Evolutionary conservation across 768 basidiomycete species (phyloP).

Genomic region (Xerocomellus chrysenteron): DNA sequence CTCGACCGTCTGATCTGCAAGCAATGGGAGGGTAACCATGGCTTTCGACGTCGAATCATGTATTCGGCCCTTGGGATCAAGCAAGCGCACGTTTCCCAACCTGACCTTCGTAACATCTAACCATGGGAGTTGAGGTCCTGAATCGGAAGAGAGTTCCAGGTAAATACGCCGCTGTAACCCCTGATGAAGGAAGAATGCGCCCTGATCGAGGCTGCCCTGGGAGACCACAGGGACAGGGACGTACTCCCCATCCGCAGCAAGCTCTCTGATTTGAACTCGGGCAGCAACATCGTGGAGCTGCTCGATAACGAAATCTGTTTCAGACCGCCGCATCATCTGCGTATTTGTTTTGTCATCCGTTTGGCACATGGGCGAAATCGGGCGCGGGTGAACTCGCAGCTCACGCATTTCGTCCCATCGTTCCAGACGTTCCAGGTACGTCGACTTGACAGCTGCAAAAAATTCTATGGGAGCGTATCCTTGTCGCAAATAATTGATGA

Average conservation of each 20-base stretch:
- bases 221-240: conserved; percentile 80
- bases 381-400: conserved; percentile 48
- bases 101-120: conserved; percentile 71
- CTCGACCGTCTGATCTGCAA: conserved; percentile 68
- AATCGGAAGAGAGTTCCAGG: conserved; percentile 79
- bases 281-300: conserved; percentile 91
- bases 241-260: conserved; percentile 83
- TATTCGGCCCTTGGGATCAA: conserved; percentile 79
- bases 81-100: conserved; percentile 79
- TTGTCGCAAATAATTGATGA: conserved; percentile 66
- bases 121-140: conserved; percentile 90
- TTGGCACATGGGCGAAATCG: conserved; percentile 31
- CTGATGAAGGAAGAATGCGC: conserved; percentile 87
- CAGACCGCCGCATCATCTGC: conserved; percentile 87
- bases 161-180: conserved; percentile 85
- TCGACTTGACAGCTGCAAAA: conserved; percentile 78
- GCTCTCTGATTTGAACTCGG: conserved; percentile 83
- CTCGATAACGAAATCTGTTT: conserved; percentile 86
- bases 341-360: conserved; percentile 41
- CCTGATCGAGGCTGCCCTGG: conserved; percentile 72
- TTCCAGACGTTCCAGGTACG: conserved; percentile 86
- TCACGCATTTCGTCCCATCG: conserved; percentile 95
- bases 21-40: conserved; percentile 69
- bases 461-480: conserved; percentile 88
- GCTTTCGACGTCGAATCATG: conserved; percentile 76